A percentile compares a stretch with the other conserved stretches of the same genome.
These are phyloP conservation scores for Murraya koenigii DNA, from an alignment of 345 rosid species.

Conservation along the genomic window DNA sequence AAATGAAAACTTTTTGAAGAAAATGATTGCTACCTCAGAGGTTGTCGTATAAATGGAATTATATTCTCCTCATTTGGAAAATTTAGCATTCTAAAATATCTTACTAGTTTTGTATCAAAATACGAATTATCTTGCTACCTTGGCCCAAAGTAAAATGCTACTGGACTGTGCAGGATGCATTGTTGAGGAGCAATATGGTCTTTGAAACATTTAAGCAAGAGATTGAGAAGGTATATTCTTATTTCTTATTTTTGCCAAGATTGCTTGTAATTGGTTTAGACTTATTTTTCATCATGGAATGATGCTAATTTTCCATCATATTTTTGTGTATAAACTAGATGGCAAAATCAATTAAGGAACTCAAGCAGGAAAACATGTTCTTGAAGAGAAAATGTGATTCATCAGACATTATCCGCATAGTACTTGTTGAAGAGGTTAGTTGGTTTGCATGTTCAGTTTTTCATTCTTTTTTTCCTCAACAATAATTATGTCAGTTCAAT, in stretches of 20 bases:
- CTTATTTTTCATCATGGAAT: not conserved
- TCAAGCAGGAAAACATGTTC: conserved; percentile 78
- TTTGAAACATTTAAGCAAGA: conserved; percentile 90
- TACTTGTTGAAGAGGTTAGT: conserved; percentile 81
- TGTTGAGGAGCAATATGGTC: conserved; percentile 90
- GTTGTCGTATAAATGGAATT: not conserved
- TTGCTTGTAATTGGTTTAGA: not conserved
- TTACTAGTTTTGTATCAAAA: not conserved
- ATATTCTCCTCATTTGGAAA: not conserved
- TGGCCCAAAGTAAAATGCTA: conserved; percentile 9
- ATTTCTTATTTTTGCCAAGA: not conserved
- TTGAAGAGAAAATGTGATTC: conserved; percentile 84
- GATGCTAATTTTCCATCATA: not conserved
- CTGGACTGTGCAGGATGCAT: conserved; percentile 63
- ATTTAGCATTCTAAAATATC: not conserved
- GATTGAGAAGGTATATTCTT: conserved; percentile 66
- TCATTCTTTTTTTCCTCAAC: not conserved
- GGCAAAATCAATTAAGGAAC: conserved; percentile 87
- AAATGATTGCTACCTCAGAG: not conserved
- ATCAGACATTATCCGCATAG: conserved; percentile 66
- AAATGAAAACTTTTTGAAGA: not conserved
- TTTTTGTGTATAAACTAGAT: conserved; percentile 37
- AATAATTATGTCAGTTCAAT: not conserved
- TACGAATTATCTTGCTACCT: not conserved
- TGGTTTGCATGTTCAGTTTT: not conserved